phyloP scores from a whole-genome alignment of 1,284 basidiomycete species.

The Trichosporon sp. region DNA sequence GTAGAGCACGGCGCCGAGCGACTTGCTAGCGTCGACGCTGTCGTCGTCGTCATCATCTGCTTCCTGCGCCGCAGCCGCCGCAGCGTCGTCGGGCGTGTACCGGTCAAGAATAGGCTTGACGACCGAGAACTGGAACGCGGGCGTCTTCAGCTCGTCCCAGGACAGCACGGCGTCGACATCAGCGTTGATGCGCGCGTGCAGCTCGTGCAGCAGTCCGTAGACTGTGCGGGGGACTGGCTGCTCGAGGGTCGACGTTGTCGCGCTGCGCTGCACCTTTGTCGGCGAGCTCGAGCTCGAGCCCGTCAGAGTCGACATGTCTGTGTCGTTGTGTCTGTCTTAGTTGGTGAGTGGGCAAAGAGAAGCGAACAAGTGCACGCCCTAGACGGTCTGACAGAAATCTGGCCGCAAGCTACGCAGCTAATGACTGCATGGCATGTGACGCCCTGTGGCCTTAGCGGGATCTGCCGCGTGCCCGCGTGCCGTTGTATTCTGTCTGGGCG shows the following conservation, averaged over 20 bases:
- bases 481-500: too few species aligned
- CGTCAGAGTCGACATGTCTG: neutral
- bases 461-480: too few species aligned
- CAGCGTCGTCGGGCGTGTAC: slow-evolving; percentile 60
- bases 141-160: slow-evolving; percentile 77
- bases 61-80: neutral
- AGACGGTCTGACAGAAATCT: too few species aligned
- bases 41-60: neutral
- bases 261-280: neutral
- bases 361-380: neutral
- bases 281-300: neutral
- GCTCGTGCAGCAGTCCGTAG: slow-evolving; percentile 40
- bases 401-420: neutral
- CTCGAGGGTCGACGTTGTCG: neutral
- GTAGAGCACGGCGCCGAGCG: slow-evolving; percentile 34
- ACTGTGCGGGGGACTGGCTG: slow-evolving; percentile 13
- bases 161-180: slow-evolving; percentile 64
- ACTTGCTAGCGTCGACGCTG: slow-evolving; percentile 1
- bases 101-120: slow-evolving; percentile 72
- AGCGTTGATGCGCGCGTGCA: slow-evolving; percentile 30
- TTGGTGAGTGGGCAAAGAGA: neutral
- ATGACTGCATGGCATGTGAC: neutral
- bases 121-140: slow-evolving; percentile 76
- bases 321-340: neutral
- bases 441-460: too few species aligned